Evolutionary conservation across 2,329 filamentous ascomycete species (phyloP), one percentile per base, ranked within the genome.

Genomic region (Rhinocladiella mackenziei): DNA sequence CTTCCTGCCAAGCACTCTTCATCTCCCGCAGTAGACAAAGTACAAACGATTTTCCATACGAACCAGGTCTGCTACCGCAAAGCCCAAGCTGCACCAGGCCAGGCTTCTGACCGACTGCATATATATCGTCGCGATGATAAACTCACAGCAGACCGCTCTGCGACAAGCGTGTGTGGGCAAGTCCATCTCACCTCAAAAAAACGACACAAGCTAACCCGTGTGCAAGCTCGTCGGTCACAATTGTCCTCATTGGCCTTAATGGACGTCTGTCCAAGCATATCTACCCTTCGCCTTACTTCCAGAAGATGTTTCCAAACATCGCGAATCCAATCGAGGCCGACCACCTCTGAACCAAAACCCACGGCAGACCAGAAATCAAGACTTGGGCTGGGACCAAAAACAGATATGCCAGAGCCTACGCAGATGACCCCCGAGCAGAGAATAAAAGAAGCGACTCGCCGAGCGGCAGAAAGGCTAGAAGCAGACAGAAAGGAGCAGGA

Each of bases 91-190:
- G 5, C 34, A 11, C 9, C 19, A 18, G 17, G 22, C 6, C 7
- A n/a, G n/a, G n/a, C n/a, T n/a, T n/a, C n/a, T n/a, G n/a, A n/a
- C n/a, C n/a, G n/a, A n/a, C n/a, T n/a, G n/a, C n/a, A n/a, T n/a
- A n/a, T n/a, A n/a, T n/a, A 18, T n/a, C 20, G 22, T 15, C 30
- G 28, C 31, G 14, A 45, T n/a, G 8, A 50, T 47, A 39, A 47
- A 43, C n/a, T 30, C 48, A 6, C 43, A 43, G 25, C 43, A 50
- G 30, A 28, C 33, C n/a, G 39, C 39, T 18, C 26, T 50, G 26
- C 48, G 48, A 31, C 43, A 40, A 18, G 30, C 32, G 15, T 50
- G 43, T 29, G 37, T 23, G 41, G 43, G 48, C 32, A 50, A 29
- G 46, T 37, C 11, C 20, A 37, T 25, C 3, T 25, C 31, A 14